Evolutionary conservation across 1,139 yeast genomes (phyloP).

Genomic region (Kodamaea sp.): DNA sequence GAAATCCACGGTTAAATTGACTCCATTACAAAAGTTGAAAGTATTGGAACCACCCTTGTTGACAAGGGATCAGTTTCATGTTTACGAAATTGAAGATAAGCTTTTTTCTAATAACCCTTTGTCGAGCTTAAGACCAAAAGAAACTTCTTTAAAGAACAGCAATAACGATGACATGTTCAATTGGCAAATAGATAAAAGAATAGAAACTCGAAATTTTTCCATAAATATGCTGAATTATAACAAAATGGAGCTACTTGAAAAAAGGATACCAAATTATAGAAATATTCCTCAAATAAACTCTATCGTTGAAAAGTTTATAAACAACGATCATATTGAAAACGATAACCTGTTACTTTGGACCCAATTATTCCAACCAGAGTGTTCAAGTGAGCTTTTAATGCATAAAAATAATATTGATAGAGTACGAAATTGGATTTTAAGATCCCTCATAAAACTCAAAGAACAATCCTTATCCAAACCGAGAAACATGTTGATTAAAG

Average conservation of each 20-base stretch:
- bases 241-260: conserved; percentile 6
- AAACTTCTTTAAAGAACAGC: too few relatives aligned
- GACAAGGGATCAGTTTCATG: conserved; percentile 16
- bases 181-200: too few relatives aligned
- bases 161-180: too few relatives aligned
- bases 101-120: neutral
- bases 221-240: too few relatives aligned
- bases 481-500: conserved; percentile 24
- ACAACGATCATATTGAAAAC: neutral
- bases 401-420: conserved; percentile 16
- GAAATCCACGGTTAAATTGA: conserved; percentile 11
- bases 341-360: conserved; percentile 35
- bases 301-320: conserved; percentile 20
- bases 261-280: conserved; percentile 14
- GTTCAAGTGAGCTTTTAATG: conserved; percentile 35
- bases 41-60: conserved; percentile 17
- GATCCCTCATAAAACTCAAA: conserved; percentile 44
- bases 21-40: conserved; percentile 19
- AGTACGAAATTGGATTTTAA: conserved; percentile 46
- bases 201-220: too few relatives aligned
- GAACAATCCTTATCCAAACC: conserved; percentile 30
- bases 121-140: too few relatives aligned
- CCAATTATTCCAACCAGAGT: conserved; percentile 40
- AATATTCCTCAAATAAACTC: conserved; percentile 18
- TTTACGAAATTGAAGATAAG: conserved; percentile 6